Evolutionary conservation across 1,139 yeast genomes (phyloP), one percentile per base, ranked within the genome.

Genomic region (Yamadazyma spencermartinsiae): DNA sequence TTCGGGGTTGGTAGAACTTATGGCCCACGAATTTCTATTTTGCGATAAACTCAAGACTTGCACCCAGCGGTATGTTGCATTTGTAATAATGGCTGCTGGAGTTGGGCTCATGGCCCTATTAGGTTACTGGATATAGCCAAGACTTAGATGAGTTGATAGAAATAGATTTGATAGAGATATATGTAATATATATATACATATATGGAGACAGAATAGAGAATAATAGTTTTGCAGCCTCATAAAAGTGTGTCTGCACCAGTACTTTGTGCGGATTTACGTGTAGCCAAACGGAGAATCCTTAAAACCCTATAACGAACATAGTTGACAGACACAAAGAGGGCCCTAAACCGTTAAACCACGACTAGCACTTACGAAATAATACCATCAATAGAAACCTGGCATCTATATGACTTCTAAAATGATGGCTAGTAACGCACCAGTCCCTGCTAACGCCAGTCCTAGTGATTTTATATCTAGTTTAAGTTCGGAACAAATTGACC

Each of bases 401-500:
- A 6, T 19, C 6, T 19, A 6, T 19, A 19, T 6, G 9, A 9
- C 21, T 7, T 19, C 6, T 9, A 23, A 23, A 10, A 47, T 69
- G 5, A 62, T 72, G 4, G 74, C 33, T 11, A 21, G 17, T 27
- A 18, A 16, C 10, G 20, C 32, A 11, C 26, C 27, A 6, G 26
- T 21, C n/a, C 35, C 28, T 8, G 28, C 27, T 14, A 35, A 33
- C 2, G 29, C 38, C 2, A 36, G 51, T 8, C 52, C 77, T 25
- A 69, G 69, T 44, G 77, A 72, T 46, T 72, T 66, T 46, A 72
- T 72, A 30, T 56, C 64, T 39, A 65, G 72, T 42, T 62, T 72
- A 45, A 56, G 74, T 1, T 58, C 62, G 1, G 74, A 69, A 42
- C 76, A 72, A 47, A 63, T 72, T 31, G 73, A 71, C 42, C 72